Evolutionary conservation across 179 eudicot species (phyloP), one percentile per base, ranked within the genome.

Genomic region (Gypsophila paniculata): DNA sequence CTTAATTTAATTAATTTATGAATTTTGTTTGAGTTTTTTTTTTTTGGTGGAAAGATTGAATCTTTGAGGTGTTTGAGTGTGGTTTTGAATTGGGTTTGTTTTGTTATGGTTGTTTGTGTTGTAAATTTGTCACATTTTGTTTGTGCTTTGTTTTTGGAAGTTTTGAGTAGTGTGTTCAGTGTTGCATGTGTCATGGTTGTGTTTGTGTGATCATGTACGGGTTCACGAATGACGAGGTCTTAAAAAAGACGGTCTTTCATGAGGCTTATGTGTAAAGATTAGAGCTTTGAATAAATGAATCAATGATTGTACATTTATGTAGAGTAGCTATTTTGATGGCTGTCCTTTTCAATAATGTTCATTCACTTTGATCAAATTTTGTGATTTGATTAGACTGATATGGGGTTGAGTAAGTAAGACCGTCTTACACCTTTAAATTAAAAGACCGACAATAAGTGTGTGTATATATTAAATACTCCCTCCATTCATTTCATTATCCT

Each of bases 121-220:
- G 14, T 12, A 18, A 9, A 55, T 3, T 63, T 18, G 58, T 72
- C 49, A 38, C 55, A 12, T 55, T 23, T 62, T 61, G 6, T 60
- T 60, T 17, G 13, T 13, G 64, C 23, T 29, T 57, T 21, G 23
- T 68, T 68, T 68, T 39, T 38, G n/a, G n/a, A n/a, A n/a, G n/a
- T n/a, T n/a, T n/a, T n/a, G n/a, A n/a, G n/a, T n/a, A n/a, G n/a
- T n/a, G n/a, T n/a, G n/a, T n/a, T n/a, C 7, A 62, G 25, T 62
- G 65, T 26, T 64, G 68, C 68, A 64, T 64, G 70, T 51, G 23
- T 49, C 3, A n/a, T 17, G 23, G 44, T 49, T 22, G 55, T 46
- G 18, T 62, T 64, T 64, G 68, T 65, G 25, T 62, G 67, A 60
- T 60, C 39, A 60, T 25, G 39, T 29, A n/a, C n/a, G 34, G 4